Base-by-base conservation (phyloP, 2,329 filamentous ascomycete species). In the Tolypocladium amazonense region DNA sequence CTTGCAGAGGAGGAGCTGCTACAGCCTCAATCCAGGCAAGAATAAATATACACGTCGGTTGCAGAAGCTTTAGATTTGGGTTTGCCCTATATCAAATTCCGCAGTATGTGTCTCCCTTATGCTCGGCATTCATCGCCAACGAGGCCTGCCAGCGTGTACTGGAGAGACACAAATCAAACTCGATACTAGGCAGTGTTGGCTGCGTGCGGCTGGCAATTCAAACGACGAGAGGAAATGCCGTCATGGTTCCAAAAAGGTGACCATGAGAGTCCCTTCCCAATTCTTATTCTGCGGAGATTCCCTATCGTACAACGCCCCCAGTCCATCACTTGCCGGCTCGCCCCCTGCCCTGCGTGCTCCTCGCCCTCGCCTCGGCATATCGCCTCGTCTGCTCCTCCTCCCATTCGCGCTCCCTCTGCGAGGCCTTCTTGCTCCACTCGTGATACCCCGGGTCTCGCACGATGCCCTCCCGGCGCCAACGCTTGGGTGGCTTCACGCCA, bases 401-500 rank as follows among this genome's bases (percentile, higher is more conserved):
- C 56, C 69, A 66, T 50, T 68, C 65, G 61, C 65, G 64, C 63
- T 67, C 67, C 43, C 64, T 54, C 62, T 68, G 59, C 12, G 65
- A 63, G 5, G 66, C 68, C 41, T 65, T 65, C 58, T 66, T 63
- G 58, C 67, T 71, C 62, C 66, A 73, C 47, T 69, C 65, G 58
- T 79, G 77, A 65, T 75, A 80, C 15, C 63, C 67, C 8, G 75
- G 75, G 54, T 79, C 76, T 39, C 79, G 71, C 7, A 72, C 72
- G 53, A 84, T 72, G 37, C 82, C 82, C 70, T 82, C 81, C 11
- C 72, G 70, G 59, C 84, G 81, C 85, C 85, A 88, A 66, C 74
- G 79, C 66, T 73, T 74, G 7, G 85, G 85, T 57, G 85, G 84
- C 72, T 86, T 87, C 66, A 79, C 74, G 59, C 85, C 85, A 60